These are phyloP conservation scores for Yarrowia divulgata DNA, from an alignment of 805 yeast genomes.

Conservation along the genomic window DNA sequence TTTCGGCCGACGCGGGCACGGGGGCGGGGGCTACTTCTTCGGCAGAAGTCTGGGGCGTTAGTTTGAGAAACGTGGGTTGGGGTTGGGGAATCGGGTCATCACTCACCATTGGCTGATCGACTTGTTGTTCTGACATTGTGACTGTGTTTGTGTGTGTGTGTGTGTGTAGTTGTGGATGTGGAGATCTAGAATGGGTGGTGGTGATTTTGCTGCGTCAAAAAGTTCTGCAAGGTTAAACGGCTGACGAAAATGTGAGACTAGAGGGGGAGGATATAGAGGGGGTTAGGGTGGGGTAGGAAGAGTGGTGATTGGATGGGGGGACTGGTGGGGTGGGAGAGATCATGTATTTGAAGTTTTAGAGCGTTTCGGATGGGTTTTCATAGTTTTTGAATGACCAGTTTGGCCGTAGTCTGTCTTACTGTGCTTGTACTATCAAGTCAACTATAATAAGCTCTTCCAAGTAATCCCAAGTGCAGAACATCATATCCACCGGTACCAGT, in stretches of 20 bases:
- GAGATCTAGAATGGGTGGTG: not conserved
- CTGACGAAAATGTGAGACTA: not conserved
- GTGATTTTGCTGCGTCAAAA: constrained; percentile 20
- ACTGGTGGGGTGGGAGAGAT: too few relatives aligned
- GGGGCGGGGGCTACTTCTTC: constrained; percentile 14
- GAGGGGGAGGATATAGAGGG: not conserved
- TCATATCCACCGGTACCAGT: too few relatives aligned
- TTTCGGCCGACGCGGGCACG: constrained; percentile 10
- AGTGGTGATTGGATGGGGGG: too few relatives aligned
- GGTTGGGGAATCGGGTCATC: constrained; percentile 1
- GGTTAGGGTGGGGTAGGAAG: not conserved
- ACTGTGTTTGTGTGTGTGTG: not conserved
- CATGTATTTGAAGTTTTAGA: too few relatives aligned
- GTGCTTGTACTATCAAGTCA: too few relatives aligned
- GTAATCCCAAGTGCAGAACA: too few relatives aligned
- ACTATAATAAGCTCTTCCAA: too few relatives aligned
- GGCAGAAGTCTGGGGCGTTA: constrained; percentile 31
- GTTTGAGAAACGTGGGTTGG: constrained; percentile 35
- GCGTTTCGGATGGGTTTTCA: too few relatives aligned
- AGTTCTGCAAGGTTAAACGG: constrained; percentile 26
- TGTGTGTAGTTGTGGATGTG: not conserved
- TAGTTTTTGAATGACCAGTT: too few relatives aligned
- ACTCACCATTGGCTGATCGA: constrained; percentile 38
- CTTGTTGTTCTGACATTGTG: constrained; percentile 23
- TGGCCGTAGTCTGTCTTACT: too few relatives aligned